Percentiles rank a stretch among this genome's conserved stretches.
Evolutionary conservation across 2,329 filamentous ascomycete genomes (phyloP).

Genomic region (Ascochyta lentis): DNA sequence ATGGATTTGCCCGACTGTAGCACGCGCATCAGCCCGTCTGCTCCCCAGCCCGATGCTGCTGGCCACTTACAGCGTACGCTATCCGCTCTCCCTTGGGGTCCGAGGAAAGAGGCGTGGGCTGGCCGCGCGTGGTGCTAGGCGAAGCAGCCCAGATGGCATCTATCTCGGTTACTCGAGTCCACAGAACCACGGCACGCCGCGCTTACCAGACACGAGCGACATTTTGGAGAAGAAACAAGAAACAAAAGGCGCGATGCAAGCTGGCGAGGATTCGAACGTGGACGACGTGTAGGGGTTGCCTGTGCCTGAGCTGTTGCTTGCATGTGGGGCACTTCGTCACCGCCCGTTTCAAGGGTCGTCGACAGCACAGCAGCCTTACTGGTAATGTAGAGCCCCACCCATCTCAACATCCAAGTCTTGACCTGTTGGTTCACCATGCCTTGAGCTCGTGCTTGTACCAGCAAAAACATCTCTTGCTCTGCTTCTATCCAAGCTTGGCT

Average conservation of each 20-base stretch:
- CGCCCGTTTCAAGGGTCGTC: conserved; percentile 12
- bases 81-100: conserved; percentile 91
- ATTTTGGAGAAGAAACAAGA: conserved; percentile 6
- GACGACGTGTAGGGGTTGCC: conserved; percentile 6
- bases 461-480: too few relatives aligned
- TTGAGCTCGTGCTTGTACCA: too few relatives aligned
- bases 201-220: conserved; percentile 30
- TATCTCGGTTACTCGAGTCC: conserved; percentile 37
- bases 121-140: conserved; percentile 82
- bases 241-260: conserved; percentile 5
- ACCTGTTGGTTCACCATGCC: too few relatives aligned
- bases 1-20: conserved; percentile 90
- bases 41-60: too few relatives aligned
- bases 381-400: not conserved
- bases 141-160: conserved; percentile 82
- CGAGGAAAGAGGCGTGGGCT: conserved; percentile 85
- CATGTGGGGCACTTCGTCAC: conserved; percentile 15
- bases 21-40: not conserved
- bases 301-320: conserved; percentile 11
- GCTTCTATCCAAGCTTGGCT: too few relatives aligned
- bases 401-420: not conserved
- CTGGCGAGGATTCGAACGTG: not conserved
- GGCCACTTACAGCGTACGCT: conserved; percentile 78
- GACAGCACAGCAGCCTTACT: not conserved
- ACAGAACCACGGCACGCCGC: not conserved